Evolutionary conservation across 2,329 filamentous ascomycete species (phyloP).

Genomic region (Cadophora gregata): DNA sequence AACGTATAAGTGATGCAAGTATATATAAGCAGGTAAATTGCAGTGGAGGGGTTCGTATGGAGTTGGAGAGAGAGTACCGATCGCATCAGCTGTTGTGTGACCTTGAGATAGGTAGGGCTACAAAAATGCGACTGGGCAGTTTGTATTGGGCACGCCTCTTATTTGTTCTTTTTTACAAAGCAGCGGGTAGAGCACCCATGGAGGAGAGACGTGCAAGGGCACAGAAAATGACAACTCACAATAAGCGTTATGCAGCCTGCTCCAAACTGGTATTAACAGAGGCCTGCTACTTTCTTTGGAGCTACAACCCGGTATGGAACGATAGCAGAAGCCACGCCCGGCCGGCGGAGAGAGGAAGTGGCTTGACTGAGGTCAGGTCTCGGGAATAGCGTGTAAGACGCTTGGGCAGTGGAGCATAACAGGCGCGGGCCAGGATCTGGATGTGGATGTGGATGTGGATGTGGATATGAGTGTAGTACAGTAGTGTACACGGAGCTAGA

Average conservation of each 20-base stretch:
- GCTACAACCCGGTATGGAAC: slow-evolving; percentile 12
- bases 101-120: slow-evolving; percentile 9
- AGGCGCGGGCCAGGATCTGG: slow-evolving; percentile 4
- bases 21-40: slow-evolving; percentile 19
- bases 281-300: slow-evolving; percentile 9
- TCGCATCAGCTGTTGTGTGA: slow-evolving; percentile 20
- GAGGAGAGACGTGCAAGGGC: slow-evolving; percentile 1
- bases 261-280: slow-evolving; percentile 10
- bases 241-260: slow-evolving; percentile 8
- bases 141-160: slow-evolving; percentile 9
- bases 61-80: slow-evolving; percentile 5
- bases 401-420: slow-evolving; percentile 10
- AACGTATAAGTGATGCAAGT: slow-evolving; percentile 20
- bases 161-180: slow-evolving; percentile 15
- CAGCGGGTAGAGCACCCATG: slow-evolving; percentile 13
- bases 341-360: slow-evolving; percentile 5
- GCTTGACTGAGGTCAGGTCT: slow-evolving; percentile 12
- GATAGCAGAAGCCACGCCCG: slow-evolving; percentile 9
- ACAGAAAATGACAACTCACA: slow-evolving; percentile 13
- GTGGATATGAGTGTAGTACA: neutral
- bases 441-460: neutral
- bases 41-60: slow-evolving; percentile 20
- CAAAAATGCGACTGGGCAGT: slow-evolving; percentile 12
- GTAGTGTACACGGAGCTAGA: neutral
- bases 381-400: slow-evolving; percentile 12